These are phyloP conservation scores for Xylaria grammica DNA, from an alignment of 495 filamentous ascomycete genomes.

Conservation along the genomic window DNA sequence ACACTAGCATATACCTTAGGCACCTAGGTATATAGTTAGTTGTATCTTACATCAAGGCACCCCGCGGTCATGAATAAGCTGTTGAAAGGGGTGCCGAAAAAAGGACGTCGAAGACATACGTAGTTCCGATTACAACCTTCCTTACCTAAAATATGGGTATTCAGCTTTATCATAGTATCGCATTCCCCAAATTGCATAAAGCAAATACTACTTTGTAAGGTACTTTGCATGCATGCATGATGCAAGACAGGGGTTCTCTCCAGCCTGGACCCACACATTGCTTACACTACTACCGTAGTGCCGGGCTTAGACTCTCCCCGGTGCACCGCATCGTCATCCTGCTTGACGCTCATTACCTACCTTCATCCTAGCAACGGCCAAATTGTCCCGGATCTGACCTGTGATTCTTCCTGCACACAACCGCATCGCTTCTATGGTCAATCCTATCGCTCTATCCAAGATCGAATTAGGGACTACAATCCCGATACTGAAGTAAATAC, in stretches of 20 bases:
- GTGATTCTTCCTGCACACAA: background rate
- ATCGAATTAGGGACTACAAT: background rate
- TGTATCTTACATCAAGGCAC: too few species aligned
- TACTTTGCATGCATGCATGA: background rate
- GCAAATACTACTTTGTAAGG: too few species aligned
- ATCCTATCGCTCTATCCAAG: background rate
- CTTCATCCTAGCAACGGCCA: background rate
- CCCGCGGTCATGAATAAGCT: too few species aligned
- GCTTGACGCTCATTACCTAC: background rate
- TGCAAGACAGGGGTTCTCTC: background rate
- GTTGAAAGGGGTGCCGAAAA: too few species aligned
- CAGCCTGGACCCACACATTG: background rate
- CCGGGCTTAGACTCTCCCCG: background rate
- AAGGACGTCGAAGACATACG: too few species aligned
- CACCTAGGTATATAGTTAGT: too few species aligned
- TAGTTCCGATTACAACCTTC: too few species aligned
- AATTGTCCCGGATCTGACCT: background rate
- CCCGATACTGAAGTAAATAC: background rate
- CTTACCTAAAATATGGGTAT: too few species aligned
- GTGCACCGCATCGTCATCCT: slow-evolving; percentile 19
- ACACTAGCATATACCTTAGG: too few species aligned
- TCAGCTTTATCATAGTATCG: too few species aligned
- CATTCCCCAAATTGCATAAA: too few species aligned
- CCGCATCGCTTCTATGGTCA: background rate
- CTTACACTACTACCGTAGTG: background rate